phyloP scores from a whole-genome alignment of 352 stramenopile genomes.

The Phytophthora sp. region DNA sequence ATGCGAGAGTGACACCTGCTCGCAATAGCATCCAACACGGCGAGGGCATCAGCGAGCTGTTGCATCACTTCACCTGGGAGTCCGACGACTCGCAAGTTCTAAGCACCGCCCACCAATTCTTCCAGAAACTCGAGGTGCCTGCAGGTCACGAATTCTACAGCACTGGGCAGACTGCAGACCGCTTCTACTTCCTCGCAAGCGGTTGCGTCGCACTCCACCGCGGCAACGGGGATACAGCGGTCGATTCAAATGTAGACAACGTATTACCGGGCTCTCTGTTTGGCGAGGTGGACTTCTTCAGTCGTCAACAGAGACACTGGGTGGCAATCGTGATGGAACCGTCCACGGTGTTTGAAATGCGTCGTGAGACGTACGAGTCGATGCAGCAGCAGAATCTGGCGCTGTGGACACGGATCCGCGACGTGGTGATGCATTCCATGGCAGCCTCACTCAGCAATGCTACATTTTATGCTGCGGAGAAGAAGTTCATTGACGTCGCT shows the following conservation, averaged over 20 bases:
- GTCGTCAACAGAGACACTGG: conserved; percentile 57
- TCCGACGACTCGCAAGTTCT: conserved; percentile 41
- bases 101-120: conserved; percentile 48
- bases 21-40: conserved; percentile 36
- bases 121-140: conserved; percentile 46
- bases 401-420: conserved; percentile 64
- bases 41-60: conserved; percentile 43
- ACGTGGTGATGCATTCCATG: conserved; percentile 81
- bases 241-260: conserved; percentile 43
- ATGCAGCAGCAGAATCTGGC: conserved; percentile 51
- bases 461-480: no score
- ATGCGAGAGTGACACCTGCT: neutral
- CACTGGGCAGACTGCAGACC: conserved; percentile 45
- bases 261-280: conserved; percentile 69
- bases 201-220: conserved; percentile 59
- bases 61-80: conserved; percentile 72
- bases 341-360: conserved; percentile 69
- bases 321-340: conserved; percentile 42
- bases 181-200: conserved; percentile 72
- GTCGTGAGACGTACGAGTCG: conserved; percentile 54
- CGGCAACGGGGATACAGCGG: conserved; percentile 26
- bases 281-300: conserved; percentile 83
- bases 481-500: conserved; percentile 32
- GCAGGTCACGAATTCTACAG: conserved; percentile 67
- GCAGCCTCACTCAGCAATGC: conserved; percentile 46